Evolutionary conservation across 495 filamentous ascomycete genomes (phyloP), one percentile per base, ranked within the genome.

Genomic region (Aspergillus affinis): DNA sequence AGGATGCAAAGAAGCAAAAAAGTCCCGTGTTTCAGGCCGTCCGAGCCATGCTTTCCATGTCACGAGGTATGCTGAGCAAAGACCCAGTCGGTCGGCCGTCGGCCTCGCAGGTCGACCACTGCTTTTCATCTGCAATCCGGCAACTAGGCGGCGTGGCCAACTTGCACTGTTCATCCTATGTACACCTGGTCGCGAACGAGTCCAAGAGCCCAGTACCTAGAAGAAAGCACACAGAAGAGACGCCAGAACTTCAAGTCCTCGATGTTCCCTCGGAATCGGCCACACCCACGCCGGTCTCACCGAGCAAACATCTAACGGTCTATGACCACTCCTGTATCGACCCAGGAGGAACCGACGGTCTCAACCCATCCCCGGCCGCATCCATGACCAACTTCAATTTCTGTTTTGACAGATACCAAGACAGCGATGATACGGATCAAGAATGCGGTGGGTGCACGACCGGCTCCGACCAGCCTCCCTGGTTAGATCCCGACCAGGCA

Each of bases 1-100:
- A 85, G 51, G 87, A 91, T 26, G 84, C 88, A 21, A 70, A 80
- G 46, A 88, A 89, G 69, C 72, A 74, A 8, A 81, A 87, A 49
- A 87, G 90, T 47, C 61, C 62, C 7, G 64, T 68, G 0, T 78
- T 81, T 47, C 65, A 68, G 36, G 76, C 73, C 4, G 72, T 77
- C 10, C 69, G 71, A 18, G 63, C 70, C 2, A 76, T 81, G 70
- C 63, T 83, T 5, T 68, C 66, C 8, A 64, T 82, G 8, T 61
- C 76, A 7, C 70, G 80, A 30, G 72, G 70, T 53, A 82, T 83
- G 80, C 57, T 84, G 15, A 69, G 67, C 30, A 64, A 69, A 12
- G 72, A 77, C 21, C 71, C 75, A 18, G 67, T 63, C 48, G 63
- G 63, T 30, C 68, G 81, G 20, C 78, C 78, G 9, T 65, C 63